phyloP scores from a whole-genome alignment of 2,329 filamentous ascomycete species.

The Akanthomyces lecanii region DNA sequence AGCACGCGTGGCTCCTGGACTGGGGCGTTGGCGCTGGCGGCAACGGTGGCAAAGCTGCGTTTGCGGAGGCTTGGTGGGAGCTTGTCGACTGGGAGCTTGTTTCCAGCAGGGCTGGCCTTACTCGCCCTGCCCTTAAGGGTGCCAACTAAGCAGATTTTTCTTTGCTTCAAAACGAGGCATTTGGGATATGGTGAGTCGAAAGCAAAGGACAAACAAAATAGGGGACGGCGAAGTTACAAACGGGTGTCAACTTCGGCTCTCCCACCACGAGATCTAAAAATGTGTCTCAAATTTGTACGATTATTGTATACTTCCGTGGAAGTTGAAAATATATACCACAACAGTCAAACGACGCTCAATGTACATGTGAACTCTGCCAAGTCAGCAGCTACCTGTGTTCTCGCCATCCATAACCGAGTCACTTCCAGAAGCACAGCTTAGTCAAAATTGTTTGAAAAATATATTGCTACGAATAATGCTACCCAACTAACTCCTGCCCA shows the following conservation, averaged over 20 bases:
- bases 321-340: slow-evolving; percentile 11
- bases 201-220: background rate
- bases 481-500: slow-evolving; percentile 10
- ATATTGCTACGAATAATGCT: slow-evolving; percentile 7
- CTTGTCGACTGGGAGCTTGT: slow-evolving; percentile 81
- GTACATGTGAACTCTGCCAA: background rate
- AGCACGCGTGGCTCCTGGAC: slow-evolving; percentile 86
- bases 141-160: background rate
- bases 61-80: slow-evolving; percentile 80
- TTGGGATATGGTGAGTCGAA: background rate
- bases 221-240: background rate
- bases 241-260: background rate
- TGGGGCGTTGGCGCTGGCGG: slow-evolving; percentile 59
- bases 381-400: too few species aligned
- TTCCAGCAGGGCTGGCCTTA: slow-evolving; percentile 34
- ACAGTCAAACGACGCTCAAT: background rate
- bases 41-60: slow-evolving; percentile 68
- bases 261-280: background rate
- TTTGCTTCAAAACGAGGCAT: background rate
- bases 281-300: slow-evolving; percentile 10
- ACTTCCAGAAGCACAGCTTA: background rate
- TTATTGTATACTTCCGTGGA: slow-evolving; percentile 13
- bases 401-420: background rate
- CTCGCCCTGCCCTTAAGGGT: slow-evolving; percentile 33
- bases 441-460: background rate